Evolutionary conservation across 2,329 filamentous ascomycete genomes (phyloP).

Genomic region (Stagonosporopsis cucurbitacearum): DNA sequence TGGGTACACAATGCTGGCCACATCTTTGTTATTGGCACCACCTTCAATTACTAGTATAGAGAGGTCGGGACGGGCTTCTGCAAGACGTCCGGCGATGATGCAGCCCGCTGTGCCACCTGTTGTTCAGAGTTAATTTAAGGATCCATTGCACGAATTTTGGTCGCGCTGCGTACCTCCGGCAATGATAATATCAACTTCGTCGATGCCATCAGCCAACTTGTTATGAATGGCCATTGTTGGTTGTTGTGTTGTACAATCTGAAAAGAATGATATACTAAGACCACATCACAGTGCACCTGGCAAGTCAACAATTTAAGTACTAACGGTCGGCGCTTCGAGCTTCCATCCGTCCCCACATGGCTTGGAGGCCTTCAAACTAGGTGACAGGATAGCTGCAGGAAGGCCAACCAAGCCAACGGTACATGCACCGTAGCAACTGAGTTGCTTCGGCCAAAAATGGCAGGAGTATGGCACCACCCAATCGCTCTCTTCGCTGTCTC

Average conservation of each 20-base stretch:
- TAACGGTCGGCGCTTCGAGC: background rate
- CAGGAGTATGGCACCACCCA: background rate
- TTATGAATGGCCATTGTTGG: constrained; percentile 38
- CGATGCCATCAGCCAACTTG: constrained; percentile 47
- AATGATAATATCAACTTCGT: constrained; percentile 61
- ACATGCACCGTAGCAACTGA: background rate
- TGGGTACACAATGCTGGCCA: constrained; percentile 59
- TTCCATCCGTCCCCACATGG: constrained; percentile 10
- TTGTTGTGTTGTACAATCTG: background rate
- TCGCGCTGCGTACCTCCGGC: constrained; percentile 53
- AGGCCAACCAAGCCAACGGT: constrained; percentile 10
- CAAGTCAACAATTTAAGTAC: constrained; percentile 6
- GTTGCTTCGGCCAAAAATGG: constrained; percentile 11
- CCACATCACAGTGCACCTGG: background rate
- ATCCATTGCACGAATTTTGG: background rate
- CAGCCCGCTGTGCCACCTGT: constrained; percentile 51
- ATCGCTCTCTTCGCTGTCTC: background rate
- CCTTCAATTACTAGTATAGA: constrained; percentile 62
- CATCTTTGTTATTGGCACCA: constrained; percentile 60
- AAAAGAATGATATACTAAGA: too few species aligned
- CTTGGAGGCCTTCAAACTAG: constrained; percentile 15
- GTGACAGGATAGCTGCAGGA: constrained; percentile 11
- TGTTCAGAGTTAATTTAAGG: background rate
- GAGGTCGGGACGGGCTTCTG: constrained; percentile 58
- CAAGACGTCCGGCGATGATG: constrained; percentile 56